A percentile compares a stretch with the other conserved stretches of the same genome.
phyloP scores from a whole-genome alignment of 139 green algal species.

The Edaphochlamys debaryana region DNA sequence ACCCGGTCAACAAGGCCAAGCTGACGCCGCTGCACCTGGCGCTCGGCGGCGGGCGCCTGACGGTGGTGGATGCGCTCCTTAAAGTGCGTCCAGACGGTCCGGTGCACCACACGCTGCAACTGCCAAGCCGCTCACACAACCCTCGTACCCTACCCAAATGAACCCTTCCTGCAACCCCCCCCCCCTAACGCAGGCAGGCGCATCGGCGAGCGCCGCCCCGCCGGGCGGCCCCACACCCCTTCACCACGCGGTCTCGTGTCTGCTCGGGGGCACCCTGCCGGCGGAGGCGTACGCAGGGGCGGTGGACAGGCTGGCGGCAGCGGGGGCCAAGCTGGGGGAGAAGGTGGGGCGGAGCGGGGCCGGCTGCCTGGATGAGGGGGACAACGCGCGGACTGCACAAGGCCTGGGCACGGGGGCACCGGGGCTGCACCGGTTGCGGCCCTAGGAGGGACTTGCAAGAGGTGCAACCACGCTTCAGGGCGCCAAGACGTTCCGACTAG shows the following conservation, averaged over 20 bases:
- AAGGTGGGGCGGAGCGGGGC: neutral
- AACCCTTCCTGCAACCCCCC: too few relatives aligned
- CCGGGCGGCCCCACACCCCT: conserved; percentile 7
- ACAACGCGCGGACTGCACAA: too few relatives aligned
- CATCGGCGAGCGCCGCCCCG: neutral
- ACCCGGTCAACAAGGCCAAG: conserved; percentile 32
- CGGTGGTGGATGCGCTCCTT: neutral
- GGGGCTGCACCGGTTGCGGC: too few relatives aligned
- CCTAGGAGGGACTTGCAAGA: too few relatives aligned
- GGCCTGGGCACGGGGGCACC: too few relatives aligned
- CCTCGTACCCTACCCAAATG: neutral
- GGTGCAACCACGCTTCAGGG: too few relatives aligned
- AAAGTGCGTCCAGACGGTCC: conserved; percentile 13
- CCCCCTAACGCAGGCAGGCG: conserved; percentile 5
- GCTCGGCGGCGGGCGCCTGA: neutral
- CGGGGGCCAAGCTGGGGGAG: neutral
- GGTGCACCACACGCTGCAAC: neutral
- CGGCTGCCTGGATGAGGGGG: too few relatives aligned
- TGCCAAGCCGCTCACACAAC: too few relatives aligned
- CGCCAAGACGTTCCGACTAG: too few relatives aligned
- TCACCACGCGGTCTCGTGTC: neutral
- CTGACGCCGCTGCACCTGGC: conserved; percentile 33
- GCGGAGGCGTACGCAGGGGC: neutral
- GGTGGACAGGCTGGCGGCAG: conserved; percentile 13
- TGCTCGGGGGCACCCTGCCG: neutral